Evolutionary conservation across 352 stramenopile genomes (phyloP).

Genomic region (Pythium plurisporium): DNA sequence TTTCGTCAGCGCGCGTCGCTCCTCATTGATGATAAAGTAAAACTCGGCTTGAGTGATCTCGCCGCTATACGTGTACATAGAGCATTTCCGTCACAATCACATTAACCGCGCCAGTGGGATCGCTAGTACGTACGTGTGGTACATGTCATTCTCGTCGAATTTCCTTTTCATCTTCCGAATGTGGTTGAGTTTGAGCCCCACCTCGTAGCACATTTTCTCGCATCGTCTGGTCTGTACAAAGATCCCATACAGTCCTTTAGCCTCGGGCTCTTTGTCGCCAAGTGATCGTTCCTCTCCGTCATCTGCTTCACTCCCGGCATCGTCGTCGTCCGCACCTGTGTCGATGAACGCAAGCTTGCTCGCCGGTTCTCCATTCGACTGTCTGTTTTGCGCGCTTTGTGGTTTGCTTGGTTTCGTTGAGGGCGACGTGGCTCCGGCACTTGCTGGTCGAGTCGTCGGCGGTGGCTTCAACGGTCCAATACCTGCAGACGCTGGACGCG

Average conservation of each 20-base stretch:
- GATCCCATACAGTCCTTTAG: constrained; percentile 39
- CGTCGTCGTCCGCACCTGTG: background rate
- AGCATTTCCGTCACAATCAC: too few species aligned
- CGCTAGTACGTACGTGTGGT: constrained; percentile 44
- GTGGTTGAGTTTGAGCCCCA: constrained; percentile 47
- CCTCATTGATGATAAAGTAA: constrained; percentile 68
- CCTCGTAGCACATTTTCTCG: constrained; percentile 42
- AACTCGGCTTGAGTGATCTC: constrained; percentile 74
- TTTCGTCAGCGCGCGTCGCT: constrained; percentile 42
- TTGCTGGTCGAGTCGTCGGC: background rate
- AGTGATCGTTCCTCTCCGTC: background rate
- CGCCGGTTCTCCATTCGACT: background rate
- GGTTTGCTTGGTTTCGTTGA: background rate
- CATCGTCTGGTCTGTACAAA: constrained; percentile 52
- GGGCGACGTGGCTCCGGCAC: background rate
- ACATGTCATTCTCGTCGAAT: constrained; percentile 74
- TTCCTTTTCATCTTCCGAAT: constrained; percentile 69
- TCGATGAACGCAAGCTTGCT: constrained; percentile 8
- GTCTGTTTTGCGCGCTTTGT: background rate
- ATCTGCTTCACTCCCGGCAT: background rate
- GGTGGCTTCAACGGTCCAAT: background rate
- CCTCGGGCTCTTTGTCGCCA: constrained; percentile 5
- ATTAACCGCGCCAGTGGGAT: background rate
- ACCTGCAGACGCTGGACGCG: constrained; percentile 14
- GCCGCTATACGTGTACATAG: constrained; percentile 41